These are phyloP conservation scores for Kluyveromyces sp. DNA, from an alignment of 1,139 yeast species.

Conservation along the genomic window DNA sequence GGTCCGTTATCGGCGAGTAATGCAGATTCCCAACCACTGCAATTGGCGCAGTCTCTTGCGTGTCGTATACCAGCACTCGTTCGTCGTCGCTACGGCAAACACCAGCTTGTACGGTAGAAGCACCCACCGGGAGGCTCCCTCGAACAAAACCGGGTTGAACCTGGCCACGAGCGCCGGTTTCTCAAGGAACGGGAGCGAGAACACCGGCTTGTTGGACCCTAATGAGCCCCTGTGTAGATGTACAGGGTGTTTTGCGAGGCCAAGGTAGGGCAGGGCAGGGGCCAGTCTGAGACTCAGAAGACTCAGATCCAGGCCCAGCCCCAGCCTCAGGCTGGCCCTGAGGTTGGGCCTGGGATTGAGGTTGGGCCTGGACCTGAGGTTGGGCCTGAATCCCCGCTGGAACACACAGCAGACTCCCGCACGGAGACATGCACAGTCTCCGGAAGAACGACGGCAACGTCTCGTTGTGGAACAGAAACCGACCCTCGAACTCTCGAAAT, in stretches of 20 bases:
- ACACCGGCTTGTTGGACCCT: conserved; percentile 48
- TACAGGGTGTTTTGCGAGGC: conserved; percentile 53
- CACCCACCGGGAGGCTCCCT: conserved; percentile 22
- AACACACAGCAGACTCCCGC: conserved; percentile 70
- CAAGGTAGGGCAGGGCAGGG: too few species aligned
- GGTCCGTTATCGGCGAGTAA: conserved; percentile 80
- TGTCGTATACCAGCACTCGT: conserved; percentile 77
- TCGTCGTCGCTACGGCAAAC: conserved; percentile 91
- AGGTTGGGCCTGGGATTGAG: too few species aligned
- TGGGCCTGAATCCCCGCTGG: conserved; percentile 54
- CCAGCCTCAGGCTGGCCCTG: too few species aligned
- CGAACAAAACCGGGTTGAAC: conserved; percentile 63
- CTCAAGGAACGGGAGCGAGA: conserved; percentile 67
- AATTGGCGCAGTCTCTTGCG: conserved; percentile 58
- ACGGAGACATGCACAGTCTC: conserved; percentile 78
- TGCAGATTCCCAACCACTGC: conserved; percentile 75
- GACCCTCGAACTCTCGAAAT: conserved; percentile 26
- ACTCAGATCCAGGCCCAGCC: too few species aligned
- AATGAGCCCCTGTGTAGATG: conserved; percentile 68
- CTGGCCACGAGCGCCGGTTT: conserved; percentile 80
- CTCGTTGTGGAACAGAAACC: conserved; percentile 67
- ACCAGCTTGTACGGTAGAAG: conserved; percentile 67
- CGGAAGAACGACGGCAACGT: conserved; percentile 85
- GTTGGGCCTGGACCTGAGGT: too few species aligned
- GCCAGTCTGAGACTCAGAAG: too few species aligned